Conservation (phyloP, 371 early-diverging fungal species). For the Coemansia linderi region DNA sequence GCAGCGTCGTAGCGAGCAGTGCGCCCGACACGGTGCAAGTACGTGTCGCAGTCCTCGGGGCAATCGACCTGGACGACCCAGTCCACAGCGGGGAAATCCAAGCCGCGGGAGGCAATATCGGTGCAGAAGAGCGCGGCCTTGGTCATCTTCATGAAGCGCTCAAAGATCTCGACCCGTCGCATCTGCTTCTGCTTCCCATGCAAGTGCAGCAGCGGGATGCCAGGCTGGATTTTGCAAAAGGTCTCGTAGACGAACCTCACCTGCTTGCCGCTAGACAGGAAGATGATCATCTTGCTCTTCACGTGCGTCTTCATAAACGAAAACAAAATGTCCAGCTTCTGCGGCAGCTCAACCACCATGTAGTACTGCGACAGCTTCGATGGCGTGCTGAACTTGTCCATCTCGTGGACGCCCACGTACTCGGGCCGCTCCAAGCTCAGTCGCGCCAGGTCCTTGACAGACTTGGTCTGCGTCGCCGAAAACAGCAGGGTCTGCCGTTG, state of each 20-base stretch:
- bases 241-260: slow-evolving; percentile 91
- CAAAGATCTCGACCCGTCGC: slow-evolving; percentile 88
- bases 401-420: slow-evolving; percentile 92
- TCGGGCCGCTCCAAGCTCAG: slow-evolving; percentile 87
- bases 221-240: slow-evolving; percentile 92
- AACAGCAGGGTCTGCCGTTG: slow-evolving; percentile 92
- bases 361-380: slow-evolving; percentile 80
- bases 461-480: slow-evolving; percentile 96
- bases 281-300: slow-evolving; percentile 81
- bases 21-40: slow-evolving; percentile 98
- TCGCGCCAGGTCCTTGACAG: slow-evolving; percentile 90
- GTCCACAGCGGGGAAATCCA: slow-evolving; percentile 98
- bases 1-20: slow-evolving; percentile 92
- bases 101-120: slow-evolving; percentile 96
- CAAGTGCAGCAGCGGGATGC: slow-evolving; percentile 85
- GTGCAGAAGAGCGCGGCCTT: slow-evolving; percentile 88
- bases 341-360: slow-evolving; percentile 74
- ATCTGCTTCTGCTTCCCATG: slow-evolving; percentile 96
- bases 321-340: slow-evolving; percentile 89
- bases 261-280: slow-evolving; percentile 88
- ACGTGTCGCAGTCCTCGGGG: slow-evolving; percentile 94
- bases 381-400: slow-evolving; percentile 80
- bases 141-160: slow-evolving; percentile 75
- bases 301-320: slow-evolving; percentile 92
- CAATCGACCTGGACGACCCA: slow-evolving; percentile 98